phyloP scores from a whole-genome alignment of 306 rosid genomes.

The Citrullus amarus region DNA sequence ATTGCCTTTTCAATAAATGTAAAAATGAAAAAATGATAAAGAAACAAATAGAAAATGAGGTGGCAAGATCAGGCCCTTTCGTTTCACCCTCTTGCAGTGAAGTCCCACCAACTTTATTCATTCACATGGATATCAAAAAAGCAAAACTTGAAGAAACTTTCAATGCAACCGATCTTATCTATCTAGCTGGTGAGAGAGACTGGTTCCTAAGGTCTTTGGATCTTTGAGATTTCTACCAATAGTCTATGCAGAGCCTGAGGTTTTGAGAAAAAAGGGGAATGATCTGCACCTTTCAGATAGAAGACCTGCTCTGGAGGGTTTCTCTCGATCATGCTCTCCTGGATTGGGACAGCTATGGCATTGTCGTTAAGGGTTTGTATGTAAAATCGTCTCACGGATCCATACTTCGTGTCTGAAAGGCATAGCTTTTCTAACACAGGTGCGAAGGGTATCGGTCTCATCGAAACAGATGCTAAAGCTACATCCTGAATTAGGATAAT shows the following conservation, averaged over 20 bases:
- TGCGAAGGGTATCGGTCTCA: slow-evolving; percentile 82
- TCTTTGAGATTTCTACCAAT: slow-evolving; percentile 57
- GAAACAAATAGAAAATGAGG: not conserved
- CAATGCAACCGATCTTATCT: not conserved
- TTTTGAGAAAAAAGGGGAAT: slow-evolving; percentile 87
- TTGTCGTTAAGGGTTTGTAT: slow-evolving; percentile 72
- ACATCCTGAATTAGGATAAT: slow-evolving; percentile 48
- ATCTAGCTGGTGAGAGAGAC: slow-evolving; percentile 7
- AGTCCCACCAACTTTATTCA: slow-evolving; percentile 6
- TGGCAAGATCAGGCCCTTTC: slow-evolving; percentile 4
- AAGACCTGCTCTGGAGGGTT: slow-evolving; percentile 68
- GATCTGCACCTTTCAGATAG: slow-evolving; percentile 70
- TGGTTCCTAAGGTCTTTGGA: not conserved
- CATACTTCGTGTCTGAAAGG: slow-evolving; percentile 58
- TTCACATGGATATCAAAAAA: slow-evolving; percentile 5
- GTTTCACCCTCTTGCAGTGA: not conserved
- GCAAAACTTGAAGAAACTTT: not conserved
- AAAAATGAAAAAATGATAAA: not conserved
- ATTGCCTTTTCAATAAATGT: not conserved
- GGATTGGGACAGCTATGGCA: slow-evolving; percentile 52
- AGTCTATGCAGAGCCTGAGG: slow-evolving; percentile 92
- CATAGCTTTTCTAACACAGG: slow-evolving; percentile 72
- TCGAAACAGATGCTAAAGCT: slow-evolving; percentile 79
- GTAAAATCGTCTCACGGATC: slow-evolving; percentile 71
- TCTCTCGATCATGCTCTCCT: slow-evolving; percentile 56